phyloP scores from a whole-genome alignment of 805 yeast species.

The Zygotorulaspora florentina region DNA sequence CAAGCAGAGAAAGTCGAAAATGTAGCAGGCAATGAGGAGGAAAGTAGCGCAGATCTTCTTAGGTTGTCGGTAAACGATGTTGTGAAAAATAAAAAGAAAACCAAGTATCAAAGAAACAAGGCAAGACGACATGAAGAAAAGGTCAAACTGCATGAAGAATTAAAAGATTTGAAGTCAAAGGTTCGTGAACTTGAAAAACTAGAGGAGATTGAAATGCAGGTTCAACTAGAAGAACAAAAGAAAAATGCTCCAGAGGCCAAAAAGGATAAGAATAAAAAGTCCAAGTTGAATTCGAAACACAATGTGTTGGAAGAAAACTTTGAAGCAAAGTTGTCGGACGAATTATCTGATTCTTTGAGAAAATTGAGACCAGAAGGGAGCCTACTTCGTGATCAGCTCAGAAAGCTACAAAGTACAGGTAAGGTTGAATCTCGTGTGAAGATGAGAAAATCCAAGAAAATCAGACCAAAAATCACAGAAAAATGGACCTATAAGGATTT shows the following conservation, averaged over 20 bases:
- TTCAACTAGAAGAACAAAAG: slow-evolving; percentile 14
- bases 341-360: slow-evolving; percentile 79
- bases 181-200: slow-evolving; percentile 54
- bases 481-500: slow-evolving; percentile 93
- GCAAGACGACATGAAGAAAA: slow-evolving; percentile 60
- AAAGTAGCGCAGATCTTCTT: slow-evolving; percentile 35
- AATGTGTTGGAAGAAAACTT: slow-evolving; percentile 45
- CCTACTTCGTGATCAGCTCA: slow-evolving; percentile 74
- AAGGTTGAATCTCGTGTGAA: slow-evolving; percentile 80
- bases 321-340: slow-evolving; percentile 84
- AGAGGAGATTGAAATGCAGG: slow-evolving; percentile 35
- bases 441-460: slow-evolving; percentile 55
- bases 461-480: slow-evolving; percentile 73
- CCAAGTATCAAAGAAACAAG: slow-evolving; percentile 70
- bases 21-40: slow-evolving; percentile 34
- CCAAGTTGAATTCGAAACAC: slow-evolving; percentile 44
- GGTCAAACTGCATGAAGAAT: slow-evolving; percentile 49
- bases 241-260: slow-evolving; percentile 18
- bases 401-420: slow-evolving; percentile 78
- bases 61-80: slow-evolving; percentile 70
- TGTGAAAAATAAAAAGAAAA: slow-evolving; percentile 64
- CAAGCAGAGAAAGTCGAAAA: slow-evolving; percentile 37
- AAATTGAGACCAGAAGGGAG: slow-evolving; percentile 88
- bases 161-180: slow-evolving; percentile 56
- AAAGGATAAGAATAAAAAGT: slow-evolving; percentile 27